phyloP scores from a whole-genome alignment of 169 alveolate genomes.

The Cystoisospora suis region DNA sequence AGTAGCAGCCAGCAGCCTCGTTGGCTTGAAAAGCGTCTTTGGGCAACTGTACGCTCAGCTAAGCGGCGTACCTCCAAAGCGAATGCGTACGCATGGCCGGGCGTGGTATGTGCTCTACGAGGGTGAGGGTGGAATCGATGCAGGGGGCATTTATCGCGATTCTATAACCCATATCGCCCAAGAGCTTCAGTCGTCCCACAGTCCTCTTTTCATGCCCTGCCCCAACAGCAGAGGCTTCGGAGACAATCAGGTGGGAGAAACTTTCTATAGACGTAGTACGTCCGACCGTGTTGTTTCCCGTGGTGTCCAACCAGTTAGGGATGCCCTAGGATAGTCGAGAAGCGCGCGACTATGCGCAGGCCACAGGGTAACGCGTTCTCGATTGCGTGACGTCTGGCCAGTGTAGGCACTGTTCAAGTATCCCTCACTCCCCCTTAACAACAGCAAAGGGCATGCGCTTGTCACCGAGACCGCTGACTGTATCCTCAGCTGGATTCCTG shows the following conservation, averaged over 20 bases:
- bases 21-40: constrained; percentile 82
- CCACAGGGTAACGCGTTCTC: too few species aligned
- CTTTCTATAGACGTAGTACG: too few species aligned
- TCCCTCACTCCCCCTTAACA: too few species aligned
- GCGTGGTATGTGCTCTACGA: constrained; percentile 81
- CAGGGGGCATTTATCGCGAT: constrained; percentile 92
- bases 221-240: constrained; percentile 82
- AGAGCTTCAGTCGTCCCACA: constrained; percentile 78
- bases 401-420: too few species aligned
- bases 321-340: too few species aligned
- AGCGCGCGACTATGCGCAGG: too few species aligned
- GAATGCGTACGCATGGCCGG: constrained; percentile 71
- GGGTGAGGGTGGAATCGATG: constrained; percentile 90
- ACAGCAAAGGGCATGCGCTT: too few species aligned
- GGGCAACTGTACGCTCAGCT: constrained; percentile 80
- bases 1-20: constrained; percentile 52
- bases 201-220: constrained; percentile 79
- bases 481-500: too few species aligned
- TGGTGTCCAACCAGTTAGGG: too few species aligned
- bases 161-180: constrained; percentile 78
- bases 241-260: constrained; percentile 65
- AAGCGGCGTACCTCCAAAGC: constrained; percentile 65
- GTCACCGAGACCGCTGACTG: too few species aligned
- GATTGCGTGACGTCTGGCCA: too few species aligned
- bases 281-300: too few species aligned